Evolutionary conservation across 495 filamentous ascomycete species (phyloP).

Genomic region (Penicillium flavigenum): DNA sequence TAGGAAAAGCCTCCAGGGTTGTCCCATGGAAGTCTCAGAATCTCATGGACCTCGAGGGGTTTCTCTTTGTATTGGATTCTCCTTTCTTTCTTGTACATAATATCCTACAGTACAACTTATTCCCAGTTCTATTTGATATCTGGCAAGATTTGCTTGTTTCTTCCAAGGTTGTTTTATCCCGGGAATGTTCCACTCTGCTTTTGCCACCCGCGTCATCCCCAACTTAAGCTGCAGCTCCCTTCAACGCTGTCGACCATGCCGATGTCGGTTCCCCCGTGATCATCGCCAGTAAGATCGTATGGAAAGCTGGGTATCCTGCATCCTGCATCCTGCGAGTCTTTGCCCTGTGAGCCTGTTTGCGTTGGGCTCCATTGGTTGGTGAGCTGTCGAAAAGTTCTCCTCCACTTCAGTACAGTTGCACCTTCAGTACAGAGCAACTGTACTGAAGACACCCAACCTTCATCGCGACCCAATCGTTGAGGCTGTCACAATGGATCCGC

Average conservation of each 20-base stretch:
- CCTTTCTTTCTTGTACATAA: neutral
- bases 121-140: neutral
- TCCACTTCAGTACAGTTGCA: neutral
- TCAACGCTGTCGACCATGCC: conserved; percentile 15
- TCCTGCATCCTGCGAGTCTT: conserved; percentile 2
- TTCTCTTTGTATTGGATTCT: neutral
- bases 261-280: conserved; percentile 10
- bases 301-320: conserved; percentile 3
- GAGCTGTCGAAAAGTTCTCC: conserved; percentile 3
- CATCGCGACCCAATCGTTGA: neutral
- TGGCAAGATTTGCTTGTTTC: neutral
- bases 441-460: neutral
- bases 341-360: neutral
- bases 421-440: neutral
- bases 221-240: conserved; percentile 16
- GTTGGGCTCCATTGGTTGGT: conserved; percentile 6
- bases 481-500: conserved; percentile 19
- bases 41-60: neutral
- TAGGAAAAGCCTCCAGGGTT: neutral
- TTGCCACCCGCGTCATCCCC: conserved; percentile 32
- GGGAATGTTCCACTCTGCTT: conserved; percentile 19
- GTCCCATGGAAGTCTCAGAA: neutral
- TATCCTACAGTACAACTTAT: neutral
- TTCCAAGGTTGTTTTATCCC: neutral
- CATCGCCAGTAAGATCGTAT: conserved; percentile 12